Conservation (phyloP, 495 filamentous ascomycete genomes). For the Recurvomyces mirabilis region DNA sequence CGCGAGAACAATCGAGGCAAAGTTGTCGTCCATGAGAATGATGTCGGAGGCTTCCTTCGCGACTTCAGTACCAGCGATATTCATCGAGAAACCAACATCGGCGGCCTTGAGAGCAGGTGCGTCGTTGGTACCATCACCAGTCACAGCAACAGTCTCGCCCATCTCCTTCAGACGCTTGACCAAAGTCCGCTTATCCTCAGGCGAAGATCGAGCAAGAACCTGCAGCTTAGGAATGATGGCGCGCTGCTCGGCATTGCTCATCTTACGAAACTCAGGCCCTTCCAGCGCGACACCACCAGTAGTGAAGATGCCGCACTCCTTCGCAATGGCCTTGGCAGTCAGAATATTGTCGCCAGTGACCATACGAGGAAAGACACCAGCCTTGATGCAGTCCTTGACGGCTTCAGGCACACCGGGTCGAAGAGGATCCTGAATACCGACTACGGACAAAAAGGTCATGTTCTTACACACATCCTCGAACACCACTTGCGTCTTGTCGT, state of each 20-base stretch:
- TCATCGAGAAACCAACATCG: slow-evolving; percentile 89
- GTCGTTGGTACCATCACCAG: slow-evolving; percentile 88
- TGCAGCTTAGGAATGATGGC: slow-evolving; percentile 62
- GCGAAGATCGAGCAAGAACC: slow-evolving; percentile 75
- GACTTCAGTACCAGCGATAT: slow-evolving; percentile 80
- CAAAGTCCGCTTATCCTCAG: slow-evolving; percentile 72
- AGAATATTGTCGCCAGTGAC: slow-evolving; percentile 80
- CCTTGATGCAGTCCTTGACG: slow-evolving; percentile 60
- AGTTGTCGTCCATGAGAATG: slow-evolving; percentile 89
- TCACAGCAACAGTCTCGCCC: slow-evolving; percentile 86
- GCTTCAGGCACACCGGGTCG: slow-evolving; percentile 61
- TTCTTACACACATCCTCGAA: slow-evolving; percentile 70
- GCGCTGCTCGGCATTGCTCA: slow-evolving; percentile 56
- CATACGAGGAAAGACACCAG: slow-evolving; percentile 81
- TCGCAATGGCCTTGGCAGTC: slow-evolving; percentile 77
- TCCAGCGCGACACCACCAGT: slow-evolving; percentile 70
- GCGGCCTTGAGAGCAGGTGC: slow-evolving; percentile 77
- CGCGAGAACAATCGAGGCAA: slow-evolving; percentile 78
- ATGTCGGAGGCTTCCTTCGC: slow-evolving; percentile 91
- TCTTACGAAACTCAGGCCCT: slow-evolving; percentile 64
- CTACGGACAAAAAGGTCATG: slow-evolving; percentile 52
- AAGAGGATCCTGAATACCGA: slow-evolving; percentile 59
- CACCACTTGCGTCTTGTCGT: slow-evolving; percentile 55
- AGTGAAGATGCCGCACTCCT: slow-evolving; percentile 72
- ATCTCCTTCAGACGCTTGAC: slow-evolving; percentile 71